Conservation (phyloP, 345 rosid species). For the Xanthoceras sorbifolium region DNA sequence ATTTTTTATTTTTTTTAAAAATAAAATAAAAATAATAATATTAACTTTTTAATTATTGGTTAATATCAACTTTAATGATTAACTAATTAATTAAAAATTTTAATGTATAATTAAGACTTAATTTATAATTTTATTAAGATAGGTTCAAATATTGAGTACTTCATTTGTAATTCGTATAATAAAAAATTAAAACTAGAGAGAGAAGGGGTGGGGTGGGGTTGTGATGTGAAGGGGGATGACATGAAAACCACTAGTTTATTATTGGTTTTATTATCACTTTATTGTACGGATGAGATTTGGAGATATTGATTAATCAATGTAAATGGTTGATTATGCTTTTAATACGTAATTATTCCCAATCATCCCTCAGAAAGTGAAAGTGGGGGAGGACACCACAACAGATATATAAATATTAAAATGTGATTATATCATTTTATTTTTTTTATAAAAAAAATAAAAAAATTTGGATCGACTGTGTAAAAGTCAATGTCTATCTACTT, state of each 20-base stretch:
- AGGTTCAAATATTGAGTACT: no score
- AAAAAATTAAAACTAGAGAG: no score
- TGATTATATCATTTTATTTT: background rate
- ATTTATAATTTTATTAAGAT: no score
- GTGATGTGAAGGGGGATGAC: constrained; percentile 9
- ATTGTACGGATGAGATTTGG: constrained; percentile 23
- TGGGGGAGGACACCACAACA: constrained; percentile 20
- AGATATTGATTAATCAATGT: constrained; percentile 9
- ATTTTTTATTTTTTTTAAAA: no score
- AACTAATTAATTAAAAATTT: no score
- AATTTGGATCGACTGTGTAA: constrained; percentile 6
- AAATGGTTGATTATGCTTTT: constrained; percentile 17
- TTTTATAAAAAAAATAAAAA: no score
- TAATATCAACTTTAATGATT: no score
- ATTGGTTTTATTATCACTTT: constrained; percentile 3
- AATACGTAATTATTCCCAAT: constrained; percentile 36
- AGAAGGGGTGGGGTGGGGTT: background rate
- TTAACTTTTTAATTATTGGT: no score
- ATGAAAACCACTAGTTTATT: constrained; percentile 5
- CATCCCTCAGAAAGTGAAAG: constrained; percentile 38
- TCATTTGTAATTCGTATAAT: no score
- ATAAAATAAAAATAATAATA: no score
- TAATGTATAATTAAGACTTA: no score
- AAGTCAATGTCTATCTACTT: constrained; percentile 39
- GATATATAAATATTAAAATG: no score